phyloP scores from a whole-genome alignment of 331 rosid species.

The Arachis monticola region DNA sequence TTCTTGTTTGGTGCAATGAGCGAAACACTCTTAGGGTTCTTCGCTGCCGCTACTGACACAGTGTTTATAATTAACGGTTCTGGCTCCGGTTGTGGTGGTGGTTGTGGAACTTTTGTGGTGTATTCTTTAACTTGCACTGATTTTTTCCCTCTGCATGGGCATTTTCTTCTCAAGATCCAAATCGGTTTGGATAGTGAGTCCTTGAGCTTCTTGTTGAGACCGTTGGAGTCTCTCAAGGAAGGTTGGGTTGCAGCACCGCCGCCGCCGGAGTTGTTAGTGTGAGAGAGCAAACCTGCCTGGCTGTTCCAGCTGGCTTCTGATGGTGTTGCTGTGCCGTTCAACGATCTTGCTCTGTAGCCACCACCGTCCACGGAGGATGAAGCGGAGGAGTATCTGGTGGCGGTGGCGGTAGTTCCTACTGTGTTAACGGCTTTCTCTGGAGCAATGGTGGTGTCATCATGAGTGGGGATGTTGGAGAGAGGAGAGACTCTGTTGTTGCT shows the following conservation, averaged over 20 bases:
- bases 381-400: slow-evolving; percentile 57
- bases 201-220: slow-evolving; percentile 28
- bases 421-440: slow-evolving; percentile 37
- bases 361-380: slow-evolving; percentile 55
- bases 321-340: slow-evolving; percentile 81
- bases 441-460: slow-evolving; percentile 13
- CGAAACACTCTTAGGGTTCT: not conserved
- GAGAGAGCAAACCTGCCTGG: slow-evolving; percentile 67
- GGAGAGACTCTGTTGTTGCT: slow-evolving; percentile 53
- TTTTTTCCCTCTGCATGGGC: slow-evolving; percentile 78
- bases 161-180: slow-evolving; percentile 65
- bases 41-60: no score
- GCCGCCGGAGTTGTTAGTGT: slow-evolving; percentile 36
- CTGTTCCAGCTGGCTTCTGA: slow-evolving; percentile 97
- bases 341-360: slow-evolving; percentile 59
- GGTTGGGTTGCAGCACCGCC: slow-evolving; percentile 51
- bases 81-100: not conserved
- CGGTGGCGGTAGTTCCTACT: not conserved
- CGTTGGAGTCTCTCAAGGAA: slow-evolving; percentile 46
- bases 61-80: not conserved
- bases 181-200: slow-evolving; percentile 31
- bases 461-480: slow-evolving; percentile 6
- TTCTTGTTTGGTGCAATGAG: slow-evolving; percentile 26
- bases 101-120: slow-evolving; percentile 23
- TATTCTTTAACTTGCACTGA: slow-evolving; percentile 72